Conservation (phyloP, 306 rosid genomes). For the Lupinus albus region DNA sequence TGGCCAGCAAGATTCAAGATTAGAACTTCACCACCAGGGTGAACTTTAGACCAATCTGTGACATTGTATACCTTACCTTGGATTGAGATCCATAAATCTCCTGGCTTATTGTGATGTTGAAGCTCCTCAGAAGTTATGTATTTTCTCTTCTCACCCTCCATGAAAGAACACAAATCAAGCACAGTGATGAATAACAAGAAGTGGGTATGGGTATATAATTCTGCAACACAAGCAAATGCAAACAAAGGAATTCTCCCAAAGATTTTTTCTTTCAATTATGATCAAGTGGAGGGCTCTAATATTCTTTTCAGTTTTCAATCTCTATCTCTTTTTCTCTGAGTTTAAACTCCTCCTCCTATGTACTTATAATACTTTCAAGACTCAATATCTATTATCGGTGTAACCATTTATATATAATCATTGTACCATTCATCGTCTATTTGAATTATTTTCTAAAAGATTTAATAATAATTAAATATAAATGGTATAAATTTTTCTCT, state of each 20-base stretch:
- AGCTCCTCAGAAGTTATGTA: constrained; percentile 58
- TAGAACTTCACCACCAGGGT: constrained; percentile 66
- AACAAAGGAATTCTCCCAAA: constrained; percentile 12
- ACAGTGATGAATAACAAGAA: constrained; percentile 1
- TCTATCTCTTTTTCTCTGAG: neutral
- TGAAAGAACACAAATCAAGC: neutral
- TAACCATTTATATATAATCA: too few species aligned
- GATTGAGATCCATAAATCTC: constrained; percentile 72
- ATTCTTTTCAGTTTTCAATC: neutral
- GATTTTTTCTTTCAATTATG: neutral
- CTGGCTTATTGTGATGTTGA: constrained; percentile 47
- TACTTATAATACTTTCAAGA: neutral
- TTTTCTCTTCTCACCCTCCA: constrained; percentile 46
- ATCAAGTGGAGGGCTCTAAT: constrained; percentile 24
- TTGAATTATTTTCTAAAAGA: too few species aligned
- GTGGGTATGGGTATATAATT: neutral
- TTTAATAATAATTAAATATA: too few species aligned
- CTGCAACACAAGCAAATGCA: constrained; percentile 25
- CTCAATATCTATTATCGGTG: too few species aligned
- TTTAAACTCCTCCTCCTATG: too few species aligned
- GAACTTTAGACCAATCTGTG: constrained; percentile 54
- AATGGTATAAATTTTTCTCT: too few species aligned
- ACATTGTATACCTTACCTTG: constrained; percentile 65
- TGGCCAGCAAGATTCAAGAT: constrained; percentile 61
- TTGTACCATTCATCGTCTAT: too few species aligned